Evolutionary conservation across 2,329 filamentous ascomycete genomes (phyloP), one percentile per base, ranked within the genome.

Genomic region (Cladosporium sp.): DNA sequence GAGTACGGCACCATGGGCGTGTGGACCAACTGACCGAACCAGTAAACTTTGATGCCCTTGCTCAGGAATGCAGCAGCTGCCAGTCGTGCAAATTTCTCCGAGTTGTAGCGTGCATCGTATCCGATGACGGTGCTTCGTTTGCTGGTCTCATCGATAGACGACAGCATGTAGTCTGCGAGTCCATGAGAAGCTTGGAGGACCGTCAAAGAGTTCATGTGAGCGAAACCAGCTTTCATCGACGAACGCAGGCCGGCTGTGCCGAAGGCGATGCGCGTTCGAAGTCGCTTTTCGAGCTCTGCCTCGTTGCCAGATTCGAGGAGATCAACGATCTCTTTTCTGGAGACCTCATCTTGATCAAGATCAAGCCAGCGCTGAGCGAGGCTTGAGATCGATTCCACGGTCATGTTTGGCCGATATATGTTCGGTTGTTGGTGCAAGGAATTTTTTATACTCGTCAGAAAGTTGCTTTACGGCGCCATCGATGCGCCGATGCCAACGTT

Each of bases 221-320:
- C 78, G 69, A 86, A 87, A 5, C 85, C 85, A 45, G 84, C 84
- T 65, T 84, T 80, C 85, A 88, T 88, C 38, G 79, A 78, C n/a
- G 83, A 83, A 47, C 85, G 78, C 8, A 88, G 75, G 42, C 85
- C 85, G 39, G 83, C 82, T 5, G 83, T 87, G 22, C 84, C 84
- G 64, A 87, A 87, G 45, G 83, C 78, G 60, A 87, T 86, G 25
- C 82, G 80, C 25, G 77, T 76, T 3, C 76, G 72, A 20, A 87
- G 76, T 40, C 82, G 78, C 58, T 72, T 74, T 61, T 84, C 78
- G 5, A 86, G 74, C 62, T 84, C 81, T 7, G 67, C 64, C 2
- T 71, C 69, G 59, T 82, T 71, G 37, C 75, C 72, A 12, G 58
- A 56, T 36, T 76, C 73, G 17, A 81, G 74, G 28, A 86, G 74